phyloP scores from a whole-genome alignment of 1,139 yeast genomes.

The Suhomyces wounanorum region DNA sequence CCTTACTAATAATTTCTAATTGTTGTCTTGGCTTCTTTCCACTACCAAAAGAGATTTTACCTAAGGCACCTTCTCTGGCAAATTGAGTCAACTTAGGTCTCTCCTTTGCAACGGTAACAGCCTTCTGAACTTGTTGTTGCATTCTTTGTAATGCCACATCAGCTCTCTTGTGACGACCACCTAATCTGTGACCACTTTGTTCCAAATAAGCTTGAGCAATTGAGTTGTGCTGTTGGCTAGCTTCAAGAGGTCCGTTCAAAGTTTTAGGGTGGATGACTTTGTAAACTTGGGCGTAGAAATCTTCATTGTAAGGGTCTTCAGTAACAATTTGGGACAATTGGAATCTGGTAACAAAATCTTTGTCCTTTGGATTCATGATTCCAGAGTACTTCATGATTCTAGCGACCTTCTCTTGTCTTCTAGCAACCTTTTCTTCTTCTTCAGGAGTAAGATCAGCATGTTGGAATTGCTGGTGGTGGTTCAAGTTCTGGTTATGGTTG shows the following conservation, averaged over 20 bases:
- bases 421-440: constrained; percentile 56
- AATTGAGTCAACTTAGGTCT: constrained; percentile 74
- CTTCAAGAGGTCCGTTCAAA: constrained; percentile 45
- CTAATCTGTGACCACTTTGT: constrained; percentile 88
- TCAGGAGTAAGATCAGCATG: constrained; percentile 45
- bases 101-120: constrained; percentile 92
- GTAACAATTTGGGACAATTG: constrained; percentile 95
- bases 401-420: constrained; percentile 77
- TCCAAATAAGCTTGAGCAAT: constrained; percentile 95
- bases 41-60: constrained; percentile 78
- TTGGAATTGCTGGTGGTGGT: constrained; percentile 17
- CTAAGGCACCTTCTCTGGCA: constrained; percentile 86
- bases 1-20: constrained; percentile 65
- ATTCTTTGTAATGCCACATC: constrained; percentile 94
- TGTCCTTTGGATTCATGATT: constrained; percentile 95
- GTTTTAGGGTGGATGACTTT: constrained; percentile 76
- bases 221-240: constrained; percentile 52
- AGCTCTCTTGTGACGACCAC: constrained; percentile 87
- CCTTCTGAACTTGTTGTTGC: constrained; percentile 98
- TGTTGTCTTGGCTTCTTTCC: constrained; percentile 91
- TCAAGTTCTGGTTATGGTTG: neutral
- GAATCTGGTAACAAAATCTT: constrained; percentile 90
- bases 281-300: constrained; percentile 92
- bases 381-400: constrained; percentile 85
- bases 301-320: constrained; percentile 96